Conservation (phyloP, 1,284 basidiomycete species). For the Naganishia liquefaciens region DNA sequence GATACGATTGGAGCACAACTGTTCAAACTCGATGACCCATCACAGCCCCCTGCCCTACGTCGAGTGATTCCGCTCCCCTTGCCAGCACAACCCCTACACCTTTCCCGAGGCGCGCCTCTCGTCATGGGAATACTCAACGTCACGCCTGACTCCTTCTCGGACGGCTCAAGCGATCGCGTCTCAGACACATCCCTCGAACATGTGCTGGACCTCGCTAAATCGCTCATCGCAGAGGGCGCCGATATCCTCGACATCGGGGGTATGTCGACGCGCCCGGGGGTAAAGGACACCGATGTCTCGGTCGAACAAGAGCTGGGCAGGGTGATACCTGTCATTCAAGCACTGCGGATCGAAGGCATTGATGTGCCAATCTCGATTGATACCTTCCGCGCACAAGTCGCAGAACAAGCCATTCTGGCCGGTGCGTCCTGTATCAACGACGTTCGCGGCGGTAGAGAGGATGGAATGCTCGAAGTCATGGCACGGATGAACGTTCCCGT, state of each 20-base stretch:
- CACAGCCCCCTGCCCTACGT: slow-evolving; percentile 59
- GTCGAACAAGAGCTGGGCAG: slow-evolving; percentile 71
- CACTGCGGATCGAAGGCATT: slow-evolving; percentile 50
- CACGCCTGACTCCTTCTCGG: slow-evolving; percentile 97
- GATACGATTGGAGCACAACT: slow-evolving; percentile 60
- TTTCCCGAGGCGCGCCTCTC: slow-evolving; percentile 58
- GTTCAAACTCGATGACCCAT: slow-evolving; percentile 61
- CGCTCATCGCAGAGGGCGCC: slow-evolving; percentile 60
- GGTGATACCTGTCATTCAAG: slow-evolving; percentile 70
- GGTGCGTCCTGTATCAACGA: slow-evolving; percentile 96
- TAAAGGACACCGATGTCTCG: slow-evolving; percentile 64
- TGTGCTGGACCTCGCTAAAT: slow-evolving; percentile 40
- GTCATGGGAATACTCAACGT: slow-evolving; percentile 94
- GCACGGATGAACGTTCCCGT: slow-evolving; percentile 64
- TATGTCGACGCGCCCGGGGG: slow-evolving; percentile 80
- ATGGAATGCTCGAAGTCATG: slow-evolving; percentile 68
- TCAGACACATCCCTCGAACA: slow-evolving; percentile 13
- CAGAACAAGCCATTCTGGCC: slow-evolving; percentile 70
- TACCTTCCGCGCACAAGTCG: slow-evolving; percentile 86
- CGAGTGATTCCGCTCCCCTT: slow-evolving; percentile 47
- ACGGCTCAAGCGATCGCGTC: slow-evolving; percentile 59
- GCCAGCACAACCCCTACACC: slow-evolving; percentile 61
- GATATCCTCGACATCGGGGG: slow-evolving; percentile 91
- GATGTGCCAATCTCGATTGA: slow-evolving; percentile 77
- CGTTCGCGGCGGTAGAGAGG: slow-evolving; percentile 70